A percentile compares a stretch with the other conserved stretches of the same genome.
Evolutionary conservation across 1,284 basidiomycete genomes (phyloP).

Genomic region (Ganoderma boninense): DNA sequence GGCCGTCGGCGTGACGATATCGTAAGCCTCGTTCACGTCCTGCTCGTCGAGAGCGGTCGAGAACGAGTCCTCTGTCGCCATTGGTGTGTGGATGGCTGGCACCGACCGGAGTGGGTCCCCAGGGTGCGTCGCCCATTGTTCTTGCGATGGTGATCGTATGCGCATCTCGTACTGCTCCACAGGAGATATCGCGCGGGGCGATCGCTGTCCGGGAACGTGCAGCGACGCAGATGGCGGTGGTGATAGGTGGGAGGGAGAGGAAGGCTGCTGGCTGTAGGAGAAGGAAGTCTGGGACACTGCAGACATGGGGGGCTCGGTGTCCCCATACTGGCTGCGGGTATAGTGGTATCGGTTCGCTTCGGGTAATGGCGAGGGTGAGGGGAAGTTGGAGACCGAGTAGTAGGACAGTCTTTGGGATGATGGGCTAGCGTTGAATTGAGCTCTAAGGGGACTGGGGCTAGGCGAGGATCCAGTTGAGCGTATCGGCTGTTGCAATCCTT

Average conservation of each 20-base stretch:
- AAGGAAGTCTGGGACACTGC: slow-evolving; percentile 38
- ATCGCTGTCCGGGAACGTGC: slow-evolving; percentile 29
- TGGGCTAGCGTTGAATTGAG: slow-evolving; percentile 34
- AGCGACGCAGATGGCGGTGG: slow-evolving; percentile 27
- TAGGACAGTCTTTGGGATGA: slow-evolving; percentile 57
- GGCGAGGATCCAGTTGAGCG: slow-evolving; percentile 27
- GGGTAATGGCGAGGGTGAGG: slow-evolving; percentile 66
- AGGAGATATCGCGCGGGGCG: slow-evolving; percentile 14
- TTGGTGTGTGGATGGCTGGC: slow-evolving; percentile 24
- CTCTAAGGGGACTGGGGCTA: slow-evolving; percentile 25
- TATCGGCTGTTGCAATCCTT: slow-evolving; percentile 11
- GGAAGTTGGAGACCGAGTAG: slow-evolving; percentile 75
- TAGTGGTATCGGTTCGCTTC: slow-evolving; percentile 46
- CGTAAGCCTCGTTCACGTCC: slow-evolving; percentile 20
- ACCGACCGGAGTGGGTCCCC: slow-evolving; percentile 8
- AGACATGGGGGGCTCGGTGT: slow-evolving; percentile 41
- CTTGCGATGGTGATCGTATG: slow-evolving; percentile 44
- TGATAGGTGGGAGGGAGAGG: slow-evolving; percentile 25
- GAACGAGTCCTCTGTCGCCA: slow-evolving; percentile 29
- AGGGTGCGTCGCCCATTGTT: slow-evolving; percentile 31
- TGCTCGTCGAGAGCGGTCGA: slow-evolving; percentile 29
- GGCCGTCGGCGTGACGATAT: slow-evolving; percentile 4
- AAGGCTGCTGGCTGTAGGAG: slow-evolving; percentile 22
- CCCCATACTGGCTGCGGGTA: slow-evolving; percentile 51
- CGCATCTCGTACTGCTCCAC: slow-evolving; percentile 62